A percentile compares a stretch with the other conserved stretches of the same genome.
phyloP scores from a whole-genome alignment of 1,139 yeast species.

The Meyerozyma sp. region DNA sequence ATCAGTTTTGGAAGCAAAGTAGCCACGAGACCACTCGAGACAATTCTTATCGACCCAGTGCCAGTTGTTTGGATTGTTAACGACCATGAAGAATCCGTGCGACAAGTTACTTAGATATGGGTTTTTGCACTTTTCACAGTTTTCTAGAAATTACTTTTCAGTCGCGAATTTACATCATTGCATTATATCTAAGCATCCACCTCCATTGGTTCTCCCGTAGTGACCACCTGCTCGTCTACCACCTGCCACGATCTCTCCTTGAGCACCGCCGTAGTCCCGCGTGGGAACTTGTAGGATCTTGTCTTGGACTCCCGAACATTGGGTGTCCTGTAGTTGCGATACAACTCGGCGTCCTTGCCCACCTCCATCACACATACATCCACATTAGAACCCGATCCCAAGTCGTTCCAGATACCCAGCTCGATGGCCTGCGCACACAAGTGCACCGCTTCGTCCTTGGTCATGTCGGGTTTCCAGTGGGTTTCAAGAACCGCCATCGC shows the following conservation, averaged over 20 bases:
- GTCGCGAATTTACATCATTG: not conserved
- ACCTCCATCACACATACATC: conserved; percentile 95
- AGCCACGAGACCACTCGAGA: conserved; percentile 79
- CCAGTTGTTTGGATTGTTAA: conserved; percentile 54
- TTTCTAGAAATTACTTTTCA: no score
- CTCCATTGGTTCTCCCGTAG: conserved; percentile 59
- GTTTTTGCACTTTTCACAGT: no score
- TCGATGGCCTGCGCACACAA: conserved; percentile 91
- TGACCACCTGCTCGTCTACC: conserved; percentile 60
- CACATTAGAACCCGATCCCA: conserved; percentile 97
- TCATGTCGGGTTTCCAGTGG: conserved; percentile 72
- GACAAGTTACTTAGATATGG: no score
- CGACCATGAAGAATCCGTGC: conserved; percentile 28
- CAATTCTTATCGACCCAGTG: conserved; percentile 99
- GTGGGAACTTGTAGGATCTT: conserved; percentile 71
- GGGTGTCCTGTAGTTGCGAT: conserved; percentile 87
- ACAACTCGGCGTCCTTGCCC: conserved; percentile 78
- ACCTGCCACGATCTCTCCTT: conserved; percentile 58
- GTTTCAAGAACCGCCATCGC: conserved; percentile 97
- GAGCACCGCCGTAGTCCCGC: conserved; percentile 89
- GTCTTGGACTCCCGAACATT: conserved; percentile 81
- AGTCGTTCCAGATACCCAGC: conserved; percentile 98
- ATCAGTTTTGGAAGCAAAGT: conserved; percentile 57
- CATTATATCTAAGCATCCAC: conserved; percentile 50
- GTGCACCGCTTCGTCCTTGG: conserved; percentile 82